Evolutionary conservation across 2,329 filamentous ascomycete species (phyloP).

Genomic region (Fusarium sp.): DNA sequence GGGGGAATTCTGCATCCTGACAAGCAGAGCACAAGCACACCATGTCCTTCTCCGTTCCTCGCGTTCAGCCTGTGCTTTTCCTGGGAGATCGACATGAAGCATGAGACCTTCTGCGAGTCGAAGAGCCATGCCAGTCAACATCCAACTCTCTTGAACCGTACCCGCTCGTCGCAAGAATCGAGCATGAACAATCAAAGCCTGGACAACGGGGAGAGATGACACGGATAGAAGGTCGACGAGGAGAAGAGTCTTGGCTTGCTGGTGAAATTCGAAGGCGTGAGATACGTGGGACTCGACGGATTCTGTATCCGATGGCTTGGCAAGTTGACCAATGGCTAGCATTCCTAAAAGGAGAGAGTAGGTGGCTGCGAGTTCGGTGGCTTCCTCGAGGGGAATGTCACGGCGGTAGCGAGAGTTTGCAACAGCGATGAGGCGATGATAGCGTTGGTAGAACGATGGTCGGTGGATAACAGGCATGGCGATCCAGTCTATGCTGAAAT

Average conservation of each 20-base stretch:
- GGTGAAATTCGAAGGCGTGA: slow-evolving; percentile 36
- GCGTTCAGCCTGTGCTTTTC: slow-evolving; percentile 28
- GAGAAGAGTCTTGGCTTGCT: slow-evolving; percentile 35
- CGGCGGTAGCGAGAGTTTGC: slow-evolving; percentile 41
- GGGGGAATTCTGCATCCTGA: slow-evolving; percentile 32
- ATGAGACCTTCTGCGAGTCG: slow-evolving; percentile 36
- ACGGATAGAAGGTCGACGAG: slow-evolving; percentile 34
- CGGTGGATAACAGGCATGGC: slow-evolving; percentile 37
- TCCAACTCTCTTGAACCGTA: slow-evolving; percentile 36
- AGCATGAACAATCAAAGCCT: slow-evolving; percentile 37
- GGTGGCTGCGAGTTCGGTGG: slow-evolving; percentile 38
- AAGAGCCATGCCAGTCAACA: slow-evolving; percentile 37
- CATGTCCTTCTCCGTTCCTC: slow-evolving; percentile 40
- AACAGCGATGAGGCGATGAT: slow-evolving; percentile 40
- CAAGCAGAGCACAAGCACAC: slow-evolving; percentile 36
- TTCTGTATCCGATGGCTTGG: slow-evolving; percentile 14
- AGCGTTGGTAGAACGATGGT: slow-evolving; percentile 36
- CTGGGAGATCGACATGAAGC: slow-evolving; percentile 35
- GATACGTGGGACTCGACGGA: slow-evolving; percentile 1
- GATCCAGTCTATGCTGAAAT: slow-evolving; percentile 40
- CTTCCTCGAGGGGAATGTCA: slow-evolving; percentile 39
- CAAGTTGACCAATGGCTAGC: slow-evolving; percentile 38
- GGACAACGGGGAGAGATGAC: slow-evolving; percentile 34
- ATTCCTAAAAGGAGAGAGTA: slow-evolving; percentile 38
- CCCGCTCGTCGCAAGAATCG: slow-evolving; percentile 34